Base-by-base conservation (phyloP, 805 yeast genomes). In the Hanseniaspora guilliermondii region DNA sequence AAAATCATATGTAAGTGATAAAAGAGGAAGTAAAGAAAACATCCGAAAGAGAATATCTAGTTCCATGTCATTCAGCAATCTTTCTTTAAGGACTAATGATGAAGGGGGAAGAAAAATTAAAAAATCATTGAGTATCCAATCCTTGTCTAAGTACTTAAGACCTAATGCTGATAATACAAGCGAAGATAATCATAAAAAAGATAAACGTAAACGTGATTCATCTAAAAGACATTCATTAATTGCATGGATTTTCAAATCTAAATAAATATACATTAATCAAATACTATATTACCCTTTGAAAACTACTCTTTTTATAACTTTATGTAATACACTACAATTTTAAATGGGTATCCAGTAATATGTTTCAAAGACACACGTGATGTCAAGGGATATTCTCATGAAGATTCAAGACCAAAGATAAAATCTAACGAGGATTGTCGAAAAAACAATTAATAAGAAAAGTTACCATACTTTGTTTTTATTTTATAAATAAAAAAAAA, bases 101-200 rank as follows among this genome's bases (percentile, higher is more conserved):
- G 25, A 24, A 22, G 19, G 25, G 12, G 17, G 17, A 8, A 44
- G 38, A 21, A 44, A 21, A 19, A 44, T 49, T 8, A 49, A 49
- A 30, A 49, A 49, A 24, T 49, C 53, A 3, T 33, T 49, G 35
- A 49, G 53, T n/a, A 49, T 49, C 21, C 53, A 49, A 12, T 49
- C 53, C 4, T 19, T 49, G 12, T 40, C 53, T 8, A 49, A 40
- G 25, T 49, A 14, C 21, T 37, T 49, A 32, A 39, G 25, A 8
- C 35, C 39, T 12, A n/a, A n/a, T 16, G 19, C 27, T 33, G 47
- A 49, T 4, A 22, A 33, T 5, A 25, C 30, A 16, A n/a, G 33
- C 2, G 25, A 19, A 24, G 45, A n/a, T 8, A 4, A n/a, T 11
- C n/a, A 6, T 9, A 27, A 44, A 21, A 32, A 32, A n/a, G 47